Base-by-base conservation (phyloP, 1,284 basidiomycete species). In the Wallemia mellicola region DNA sequence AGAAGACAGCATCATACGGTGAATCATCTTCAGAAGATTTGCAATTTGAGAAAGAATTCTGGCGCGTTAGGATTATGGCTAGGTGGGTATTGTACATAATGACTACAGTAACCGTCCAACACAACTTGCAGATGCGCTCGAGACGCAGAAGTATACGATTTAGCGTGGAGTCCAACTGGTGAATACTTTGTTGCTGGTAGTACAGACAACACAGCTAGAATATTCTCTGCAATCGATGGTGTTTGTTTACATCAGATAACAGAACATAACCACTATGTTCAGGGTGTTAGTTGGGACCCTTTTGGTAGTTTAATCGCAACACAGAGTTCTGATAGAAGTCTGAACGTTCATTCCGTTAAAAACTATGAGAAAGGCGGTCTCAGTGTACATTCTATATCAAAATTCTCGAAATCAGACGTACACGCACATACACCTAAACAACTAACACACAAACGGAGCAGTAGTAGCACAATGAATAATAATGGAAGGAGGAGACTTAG, bases 241-340 rank as follows among this genome's bases (percentile, higher is more conserved):
- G 82, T 82, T 73, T 83, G 82, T 66, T 74, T 88, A 14, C 77
- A 79, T 64, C 83, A 86, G 69, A 82, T 87, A 63, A 81, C 82
- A 0, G 89, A 94, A 67, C 91, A 95, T 69, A 78, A 77, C 32
- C 88, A 94, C 69, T 94, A 86, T 67, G 89, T 95, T 0, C 89
- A 95, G 72, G 91, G 89, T 17, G 91, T 95, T 27, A 83, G 87
- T 1, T 95, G 91, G 89, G 89, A 95, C 64, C 89, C 89, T 1
- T 71, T 92, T 64, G 88, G 91, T 68, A 85, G 91, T 68, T 94
- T 83, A 67, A 83, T 95, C 63, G 88, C 89, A 1, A 94, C 89
- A 0, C 91, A 94, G 68, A 86, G 83, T 69, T 86, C 82, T 65
- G 88, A 94, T 70, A 77, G 89, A 5, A 48, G 14, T 5, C 38